Conservation (phyloP, 2,329 filamentous ascomycete genomes). For the Neonectria punicea region DNA sequence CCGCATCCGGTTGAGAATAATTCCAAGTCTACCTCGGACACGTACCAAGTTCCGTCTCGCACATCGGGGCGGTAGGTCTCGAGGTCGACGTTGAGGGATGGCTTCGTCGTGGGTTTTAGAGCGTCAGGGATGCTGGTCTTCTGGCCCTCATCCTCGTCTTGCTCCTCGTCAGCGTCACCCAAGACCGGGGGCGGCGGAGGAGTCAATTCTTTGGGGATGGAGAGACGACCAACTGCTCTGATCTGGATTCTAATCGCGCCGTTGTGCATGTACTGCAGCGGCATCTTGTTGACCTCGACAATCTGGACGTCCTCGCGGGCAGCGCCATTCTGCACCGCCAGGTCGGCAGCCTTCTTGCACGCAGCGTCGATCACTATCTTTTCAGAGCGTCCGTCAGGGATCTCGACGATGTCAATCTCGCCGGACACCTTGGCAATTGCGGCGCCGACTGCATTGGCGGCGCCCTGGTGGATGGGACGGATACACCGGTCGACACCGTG, state of each 20-base stretch:
- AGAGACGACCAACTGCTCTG: constrained; percentile 48
- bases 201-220: constrained; percentile 42
- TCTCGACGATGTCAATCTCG: constrained; percentile 63
- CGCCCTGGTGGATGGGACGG: constrained; percentile 62
- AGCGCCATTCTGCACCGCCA: constrained; percentile 47
- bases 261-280: constrained; percentile 50
- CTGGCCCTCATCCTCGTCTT: constrained; percentile 36
- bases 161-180: constrained; percentile 3
- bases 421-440: constrained; percentile 67
- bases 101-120: constrained; percentile 44
- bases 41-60: constrained; percentile 46
- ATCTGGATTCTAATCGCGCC: constrained; percentile 49
- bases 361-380: constrained; percentile 53
- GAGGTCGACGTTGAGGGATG: constrained; percentile 46
- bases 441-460: constrained; percentile 70
- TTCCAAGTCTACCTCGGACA: constrained; percentile 51
- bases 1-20: constrained; percentile 50
- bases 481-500: constrained; percentile 62
- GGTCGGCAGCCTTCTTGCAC: constrained; percentile 47
- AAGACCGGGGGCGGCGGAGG: constrained; percentile 36
- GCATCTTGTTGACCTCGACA: constrained; percentile 58
- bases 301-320: constrained; percentile 51
- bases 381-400: constrained; percentile 52
- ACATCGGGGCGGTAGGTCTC: constrained; percentile 47
- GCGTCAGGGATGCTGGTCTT: constrained; percentile 46